These are phyloP conservation scores for Gaultheria prostrata DNA, from an alignment of 148 eudicot genomes.

Conservation along the genomic window DNA sequence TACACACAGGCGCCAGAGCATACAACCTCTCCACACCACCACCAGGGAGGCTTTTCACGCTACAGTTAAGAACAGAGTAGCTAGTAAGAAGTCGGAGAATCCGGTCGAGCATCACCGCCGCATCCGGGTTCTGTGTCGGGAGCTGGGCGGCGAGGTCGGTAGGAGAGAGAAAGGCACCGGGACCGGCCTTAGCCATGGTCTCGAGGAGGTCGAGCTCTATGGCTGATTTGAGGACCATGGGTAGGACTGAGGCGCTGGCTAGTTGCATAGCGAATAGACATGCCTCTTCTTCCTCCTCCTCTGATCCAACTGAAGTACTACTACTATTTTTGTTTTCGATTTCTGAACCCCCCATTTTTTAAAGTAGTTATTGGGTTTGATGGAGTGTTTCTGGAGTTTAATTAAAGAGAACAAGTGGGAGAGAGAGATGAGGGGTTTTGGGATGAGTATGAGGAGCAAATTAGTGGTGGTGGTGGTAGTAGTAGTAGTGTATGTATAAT, in stretches of 20 bases:
- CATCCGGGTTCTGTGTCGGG: conserved; percentile 60
- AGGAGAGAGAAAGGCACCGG: conserved; percentile 58
- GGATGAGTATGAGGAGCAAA: background rate
- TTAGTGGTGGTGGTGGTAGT: background rate
- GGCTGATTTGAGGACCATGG: conserved; percentile 79
- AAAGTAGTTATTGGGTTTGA: background rate
- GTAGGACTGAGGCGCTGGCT: conserved; percentile 75
- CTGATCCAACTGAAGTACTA: conserved; percentile 17
- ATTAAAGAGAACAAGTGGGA: background rate
- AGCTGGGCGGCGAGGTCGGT: conserved; percentile 58
- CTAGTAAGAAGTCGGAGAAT: conserved; percentile 77
- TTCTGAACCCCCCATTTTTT: conserved; percentile 35
- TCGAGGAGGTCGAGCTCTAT: conserved; percentile 87
- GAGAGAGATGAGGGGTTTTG: background rate
- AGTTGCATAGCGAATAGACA: conserved; percentile 73
- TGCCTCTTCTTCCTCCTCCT: conserved; percentile 49
- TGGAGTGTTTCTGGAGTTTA: background rate
- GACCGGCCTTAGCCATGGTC: conserved; percentile 60
- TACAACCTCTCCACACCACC: conserved; percentile 71
- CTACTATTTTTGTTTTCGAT: background rate
- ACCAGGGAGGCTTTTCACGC: conserved; percentile 27
- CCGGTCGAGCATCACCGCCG: conserved; percentile 74
- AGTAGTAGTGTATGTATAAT: too few species aligned
- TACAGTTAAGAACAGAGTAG: conserved; percentile 54
- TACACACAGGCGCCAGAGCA: conserved; percentile 69